Percentiles rank a stretch among this genome's conserved stretches.
Conservation (phyloP, 225 moss, liverwort and hornwort species). For the Physcomitrellopsis africana region DNA sequence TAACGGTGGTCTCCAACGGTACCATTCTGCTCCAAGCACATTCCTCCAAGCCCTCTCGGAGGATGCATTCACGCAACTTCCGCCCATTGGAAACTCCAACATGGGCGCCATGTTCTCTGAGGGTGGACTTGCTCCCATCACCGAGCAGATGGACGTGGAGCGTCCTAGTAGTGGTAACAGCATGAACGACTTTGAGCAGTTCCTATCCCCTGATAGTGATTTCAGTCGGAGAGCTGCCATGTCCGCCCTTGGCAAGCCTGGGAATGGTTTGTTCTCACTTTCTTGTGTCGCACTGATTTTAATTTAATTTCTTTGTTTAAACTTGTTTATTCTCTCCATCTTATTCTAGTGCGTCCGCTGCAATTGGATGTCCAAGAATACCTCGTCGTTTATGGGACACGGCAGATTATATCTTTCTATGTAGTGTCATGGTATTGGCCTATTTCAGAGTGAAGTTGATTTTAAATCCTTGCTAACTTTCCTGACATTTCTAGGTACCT, state of each 20-base stretch:
- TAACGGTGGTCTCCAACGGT: constrained; percentile 48
- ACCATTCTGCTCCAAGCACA: constrained; percentile 61
- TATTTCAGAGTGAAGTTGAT: too few species aligned
- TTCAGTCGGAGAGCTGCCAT: constrained; percentile 54
- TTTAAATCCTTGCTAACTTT: too few species aligned
- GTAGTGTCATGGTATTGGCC: too few species aligned
- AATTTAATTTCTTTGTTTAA: too few species aligned
- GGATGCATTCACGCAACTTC: constrained; percentile 42
- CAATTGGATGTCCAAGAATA: too few species aligned
- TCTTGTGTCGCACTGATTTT: too few species aligned
- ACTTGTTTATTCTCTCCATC: too few species aligned
- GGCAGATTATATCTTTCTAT: too few species aligned
- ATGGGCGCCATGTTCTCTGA: constrained; percentile 47
- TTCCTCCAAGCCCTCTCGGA: constrained; percentile 45
- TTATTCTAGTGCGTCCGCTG: too few species aligned
- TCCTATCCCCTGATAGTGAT: constrained; percentile 50
- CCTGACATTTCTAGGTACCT: too few species aligned
- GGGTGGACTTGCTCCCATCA: constrained; percentile 47
- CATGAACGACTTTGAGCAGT: constrained; percentile 58
- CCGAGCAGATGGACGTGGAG: constrained; percentile 56
- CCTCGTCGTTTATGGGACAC: too few species aligned
- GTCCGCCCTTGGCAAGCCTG: constrained; percentile 49
- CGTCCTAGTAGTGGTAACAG: constrained; percentile 42
- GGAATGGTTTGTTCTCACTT: not conserved
- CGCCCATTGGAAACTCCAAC: constrained; percentile 26